Conservation (phyloP, 2,329 filamentous ascomycete species). For the Cylindrodendrum hubeiense region DNA sequence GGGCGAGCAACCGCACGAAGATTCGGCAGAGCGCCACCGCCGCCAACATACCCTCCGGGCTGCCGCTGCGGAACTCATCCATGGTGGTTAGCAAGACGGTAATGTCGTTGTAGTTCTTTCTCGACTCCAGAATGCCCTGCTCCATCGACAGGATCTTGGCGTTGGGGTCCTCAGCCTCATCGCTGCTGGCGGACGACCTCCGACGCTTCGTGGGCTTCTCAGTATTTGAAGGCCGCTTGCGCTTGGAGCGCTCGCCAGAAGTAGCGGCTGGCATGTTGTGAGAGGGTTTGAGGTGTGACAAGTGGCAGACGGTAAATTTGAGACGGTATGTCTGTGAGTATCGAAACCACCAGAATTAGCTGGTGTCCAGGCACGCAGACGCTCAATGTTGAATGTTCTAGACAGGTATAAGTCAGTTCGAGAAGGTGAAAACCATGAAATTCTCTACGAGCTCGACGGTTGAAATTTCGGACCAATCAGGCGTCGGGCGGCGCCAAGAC, state of each 20-base stretch:
- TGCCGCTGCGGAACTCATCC: conserved; percentile 61
- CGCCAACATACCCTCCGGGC: conserved; percentile 72
- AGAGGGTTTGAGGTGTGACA: background rate
- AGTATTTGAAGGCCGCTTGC: conserved; percentile 61
- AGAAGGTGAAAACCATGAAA: conserved; percentile 45
- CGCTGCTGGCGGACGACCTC: conserved; percentile 62
- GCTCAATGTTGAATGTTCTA: conserved; percentile 6
- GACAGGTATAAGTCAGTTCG: conserved; percentile 32
- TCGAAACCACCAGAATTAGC: background rate
- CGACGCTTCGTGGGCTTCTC: conserved; percentile 64
- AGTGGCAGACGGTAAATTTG: background rate
- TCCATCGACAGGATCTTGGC: conserved; percentile 81
- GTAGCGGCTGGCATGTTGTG: conserved; percentile 44
- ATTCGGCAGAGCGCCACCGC: conserved; percentile 87
- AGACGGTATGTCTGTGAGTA: background rate
- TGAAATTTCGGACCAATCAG: conserved; percentile 48
- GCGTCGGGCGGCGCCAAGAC: conserved; percentile 10
- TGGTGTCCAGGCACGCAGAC: background rate
- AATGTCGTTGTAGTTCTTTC: conserved; percentile 94
- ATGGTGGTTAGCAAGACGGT: conserved; percentile 72
- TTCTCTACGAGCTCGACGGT: conserved; percentile 42
- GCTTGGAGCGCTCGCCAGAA: conserved; percentile 57
- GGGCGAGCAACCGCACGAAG: conserved; percentile 84
- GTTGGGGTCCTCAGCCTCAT: conserved; percentile 66
- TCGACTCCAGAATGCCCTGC: conserved; percentile 84